Evolutionary conservation across 306 rosid genomes (phyloP), one percentile per base, ranked within the genome.

Genomic region (Sicyos baderoa): DNA sequence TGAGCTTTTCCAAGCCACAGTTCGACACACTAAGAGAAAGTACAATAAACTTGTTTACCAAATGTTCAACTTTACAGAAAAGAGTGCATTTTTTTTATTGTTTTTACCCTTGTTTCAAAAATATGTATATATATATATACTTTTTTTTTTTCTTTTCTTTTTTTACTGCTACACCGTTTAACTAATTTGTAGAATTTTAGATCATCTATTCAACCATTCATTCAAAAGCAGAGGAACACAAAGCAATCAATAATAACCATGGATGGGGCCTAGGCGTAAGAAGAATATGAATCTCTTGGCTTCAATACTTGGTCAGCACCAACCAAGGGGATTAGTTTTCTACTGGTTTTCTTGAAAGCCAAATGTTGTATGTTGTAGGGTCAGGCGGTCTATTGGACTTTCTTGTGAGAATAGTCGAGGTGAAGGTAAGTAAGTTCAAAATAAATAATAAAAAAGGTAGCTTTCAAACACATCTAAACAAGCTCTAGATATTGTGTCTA

Each of bases 1-100:
- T 84, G 88, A 57, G 84, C 88, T 74, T 81, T 84, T 54, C 79
- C 78, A 29, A 81, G 79, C 83, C 82, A 81, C 76, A 84, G 63
- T 58, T 81, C 80, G 59, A 74, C 63, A 48, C 79, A 84, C 84
- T 81, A 56, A 42, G 44, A 73, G 40, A 19, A 15, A 60, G 17
- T 2, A 17, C 49, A 16, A 37, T 10, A 72, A 60, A 58, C 45
- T 54, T 10, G 32, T 22, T 69, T 63, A 13, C 51, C 32, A 13
- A 29, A 45, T 44, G 19, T 47, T 49, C 45, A 63, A 52, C 52
- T 70, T 19, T 65, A 13, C n/a, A 42, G 54, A 45, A 13, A 37
- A 40, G 51, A 63, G 40, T 10, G 40, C 22, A n/a, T n/a, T n/a
- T n/a, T n/a, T n/a, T n/a, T n/a, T n/a, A n/a, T n/a, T n/a, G n/a